Evolutionary conservation across 2,329 filamentous ascomycete genomes (phyloP).

Genomic region (Colletotrichum sp.): DNA sequence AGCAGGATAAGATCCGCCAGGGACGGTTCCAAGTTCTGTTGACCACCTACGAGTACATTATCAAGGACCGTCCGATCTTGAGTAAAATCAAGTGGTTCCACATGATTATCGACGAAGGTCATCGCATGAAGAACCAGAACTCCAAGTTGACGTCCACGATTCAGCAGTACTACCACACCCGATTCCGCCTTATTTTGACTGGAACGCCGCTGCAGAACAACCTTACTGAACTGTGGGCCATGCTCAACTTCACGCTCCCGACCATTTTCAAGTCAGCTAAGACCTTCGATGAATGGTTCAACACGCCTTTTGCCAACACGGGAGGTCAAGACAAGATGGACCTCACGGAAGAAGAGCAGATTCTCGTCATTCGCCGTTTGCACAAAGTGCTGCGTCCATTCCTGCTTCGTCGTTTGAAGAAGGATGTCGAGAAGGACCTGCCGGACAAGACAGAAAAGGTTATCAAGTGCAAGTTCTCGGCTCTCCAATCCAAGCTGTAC

Average conservation of each 20-base stretch:
- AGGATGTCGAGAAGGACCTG: constrained; percentile 98
- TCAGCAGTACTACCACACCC: constrained; percentile 91
- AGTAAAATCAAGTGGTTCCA: constrained; percentile 99
- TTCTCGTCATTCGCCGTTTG: constrained; percentile 96
- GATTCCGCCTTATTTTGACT: constrained; percentile 95
- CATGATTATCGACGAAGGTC: constrained; percentile 99
- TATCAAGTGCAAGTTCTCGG: constrained; percentile 98
- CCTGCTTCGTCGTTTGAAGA: constrained; percentile 97
- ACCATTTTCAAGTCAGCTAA: constrained; percentile 99
- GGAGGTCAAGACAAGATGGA: constrained; percentile 99
- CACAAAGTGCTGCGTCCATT: constrained; percentile 98
- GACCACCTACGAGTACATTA: constrained; percentile 99
- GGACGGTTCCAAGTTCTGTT: constrained; percentile 95
- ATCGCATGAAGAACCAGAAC: constrained; percentile 98
- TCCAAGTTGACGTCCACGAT: constrained; percentile 97
- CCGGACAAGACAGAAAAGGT: constrained; percentile 99
- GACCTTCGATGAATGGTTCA: constrained; percentile 99
- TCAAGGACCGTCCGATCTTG: constrained; percentile 93
- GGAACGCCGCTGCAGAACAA: constrained; percentile 98
- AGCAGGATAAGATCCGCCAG: constrained; percentile 92
- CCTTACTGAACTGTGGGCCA: constrained; percentile 91
- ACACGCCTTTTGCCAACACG: constrained; percentile 98
- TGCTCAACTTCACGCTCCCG: constrained; percentile 97
- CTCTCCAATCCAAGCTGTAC: constrained; percentile 91
- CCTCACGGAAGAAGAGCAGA: constrained; percentile 97